Percentiles rank a stretch among this genome's conserved stretches.
phyloP scores from a whole-genome alignment of 2,329 filamentous ascomycete species.

The Stagonosporopsis rhizophila region DNA sequence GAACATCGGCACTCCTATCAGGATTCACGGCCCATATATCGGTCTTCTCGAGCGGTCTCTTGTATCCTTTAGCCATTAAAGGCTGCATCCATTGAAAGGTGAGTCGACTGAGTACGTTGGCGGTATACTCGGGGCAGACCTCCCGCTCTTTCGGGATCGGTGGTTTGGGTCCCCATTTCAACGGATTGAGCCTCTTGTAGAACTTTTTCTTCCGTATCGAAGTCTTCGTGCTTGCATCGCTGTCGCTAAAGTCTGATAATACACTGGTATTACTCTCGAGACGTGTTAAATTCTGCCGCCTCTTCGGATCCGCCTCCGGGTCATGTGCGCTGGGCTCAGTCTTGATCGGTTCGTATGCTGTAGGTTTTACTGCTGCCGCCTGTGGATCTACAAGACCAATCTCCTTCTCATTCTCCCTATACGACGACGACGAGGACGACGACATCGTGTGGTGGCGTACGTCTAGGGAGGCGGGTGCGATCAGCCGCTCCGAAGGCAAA shows the following conservation, averaged over 20 bases:
- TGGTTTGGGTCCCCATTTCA: conserved; percentile 59
- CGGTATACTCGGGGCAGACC: conserved; percentile 73
- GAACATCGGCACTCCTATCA: conserved; percentile 71
- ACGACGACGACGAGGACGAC: conserved; percentile 30
- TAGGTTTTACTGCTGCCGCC: conserved; percentile 42
- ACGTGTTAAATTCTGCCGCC: conserved; percentile 31
- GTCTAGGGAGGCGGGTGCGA: background rate
- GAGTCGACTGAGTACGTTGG: conserved; percentile 75
- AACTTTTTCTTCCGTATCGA: conserved; percentile 59
- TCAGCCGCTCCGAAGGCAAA: conserved; percentile 6
- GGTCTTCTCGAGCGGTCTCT: conserved; percentile 78
- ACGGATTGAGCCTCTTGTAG: conserved; percentile 62
- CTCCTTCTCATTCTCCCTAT: conserved; percentile 48
- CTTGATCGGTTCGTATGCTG: conserved; percentile 51
- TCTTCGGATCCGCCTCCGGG: conserved; percentile 13
- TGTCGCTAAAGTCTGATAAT: conserved; percentile 40
- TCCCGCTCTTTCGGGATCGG: conserved; percentile 62
- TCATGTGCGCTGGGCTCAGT: conserved; percentile 42
- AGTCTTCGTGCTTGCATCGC: conserved; percentile 37
- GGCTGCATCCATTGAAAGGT: conserved; percentile 92
- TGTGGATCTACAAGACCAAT: conserved; percentile 46
- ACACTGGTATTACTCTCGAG: conserved; percentile 39
- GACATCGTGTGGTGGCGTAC: conserved; percentile 22
- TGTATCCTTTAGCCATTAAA: conserved; percentile 84
- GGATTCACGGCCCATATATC: conserved; percentile 94